phyloP scores from a whole-genome alignment of 441 rosid species.

The Aleurites moluccanus region DNA sequence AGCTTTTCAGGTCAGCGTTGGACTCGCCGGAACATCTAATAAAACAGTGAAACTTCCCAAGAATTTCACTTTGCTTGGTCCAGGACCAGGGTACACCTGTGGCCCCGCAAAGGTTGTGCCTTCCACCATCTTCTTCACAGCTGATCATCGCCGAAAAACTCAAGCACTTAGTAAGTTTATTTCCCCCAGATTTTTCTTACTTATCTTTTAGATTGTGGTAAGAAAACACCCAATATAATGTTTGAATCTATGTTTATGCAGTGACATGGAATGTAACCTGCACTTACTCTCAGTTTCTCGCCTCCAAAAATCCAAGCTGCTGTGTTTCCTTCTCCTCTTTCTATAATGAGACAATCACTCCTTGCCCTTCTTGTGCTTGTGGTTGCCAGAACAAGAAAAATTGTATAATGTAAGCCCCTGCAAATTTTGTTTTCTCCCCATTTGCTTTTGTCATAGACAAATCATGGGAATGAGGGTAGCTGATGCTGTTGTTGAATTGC shows the following conservation, averaged over 20 bases:
- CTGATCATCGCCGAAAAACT: conserved; percentile 67
- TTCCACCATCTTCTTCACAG: conserved; percentile 59
- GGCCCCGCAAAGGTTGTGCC: conserved; percentile 88
- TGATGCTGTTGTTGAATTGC: conserved; percentile 9
- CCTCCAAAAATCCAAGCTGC: conserved; percentile 76
- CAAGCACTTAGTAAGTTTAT: conserved; percentile 77
- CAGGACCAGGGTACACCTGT: conserved; percentile 90
- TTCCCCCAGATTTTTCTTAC: neutral
- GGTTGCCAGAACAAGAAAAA: conserved; percentile 64
- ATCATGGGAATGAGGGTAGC: neutral
- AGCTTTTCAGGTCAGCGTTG: conserved; percentile 77
- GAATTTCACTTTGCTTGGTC: conserved; percentile 88
- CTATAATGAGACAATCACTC: conserved; percentile 90
- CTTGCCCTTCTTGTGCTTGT: conserved; percentile 85
- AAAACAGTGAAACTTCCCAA: conserved; percentile 84
- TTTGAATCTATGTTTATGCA: conserved; percentile 32
- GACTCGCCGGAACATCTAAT: conserved; percentile 74
- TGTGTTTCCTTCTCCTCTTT: conserved; percentile 91
- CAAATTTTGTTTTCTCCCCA: neutral
- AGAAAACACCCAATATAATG: neutral
- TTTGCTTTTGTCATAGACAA: neutral
- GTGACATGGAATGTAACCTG: conserved; percentile 98
- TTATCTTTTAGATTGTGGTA: neutral
- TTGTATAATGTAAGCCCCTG: conserved; percentile 61
- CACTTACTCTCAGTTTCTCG: conserved; percentile 90